Percentiles rank a stretch among this genome's conserved stretches.
Conservation (phyloP, 331 rosid species). For the Acacia concinna region DNA sequence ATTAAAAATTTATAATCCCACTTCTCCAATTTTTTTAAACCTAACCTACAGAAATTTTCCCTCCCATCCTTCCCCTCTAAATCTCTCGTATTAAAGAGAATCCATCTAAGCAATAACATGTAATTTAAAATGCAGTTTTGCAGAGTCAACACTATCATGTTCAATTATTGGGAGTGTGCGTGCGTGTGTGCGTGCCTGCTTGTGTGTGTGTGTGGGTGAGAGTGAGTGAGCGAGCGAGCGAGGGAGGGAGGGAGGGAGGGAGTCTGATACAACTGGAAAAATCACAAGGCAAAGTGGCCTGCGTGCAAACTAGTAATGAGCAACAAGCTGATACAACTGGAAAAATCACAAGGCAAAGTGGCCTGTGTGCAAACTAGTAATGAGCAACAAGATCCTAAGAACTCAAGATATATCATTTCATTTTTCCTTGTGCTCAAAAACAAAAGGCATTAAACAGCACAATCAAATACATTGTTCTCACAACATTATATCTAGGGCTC, state of each 20-base stretch:
- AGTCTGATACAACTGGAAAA: neutral
- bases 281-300: neutral
- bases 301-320: neutral
- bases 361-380: neutral
- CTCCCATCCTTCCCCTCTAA: too few relatives aligned
- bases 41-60: too few relatives aligned
- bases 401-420: constrained; percentile 4
- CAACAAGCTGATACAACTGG: neutral
- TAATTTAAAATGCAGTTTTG: neutral
- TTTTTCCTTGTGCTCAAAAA: constrained; percentile 1
- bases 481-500: neutral
- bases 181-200: too few relatives aligned
- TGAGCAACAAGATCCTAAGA: neutral
- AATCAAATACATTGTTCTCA: constrained; percentile 1
- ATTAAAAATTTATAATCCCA: too few relatives aligned
- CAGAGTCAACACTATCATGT: neutral
- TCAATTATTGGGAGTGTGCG: neutral
- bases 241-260: too few relatives aligned
- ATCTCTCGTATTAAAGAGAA: too few relatives aligned
- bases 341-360: neutral
- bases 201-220: too few relatives aligned
- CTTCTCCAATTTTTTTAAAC: too few relatives aligned
- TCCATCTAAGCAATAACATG: neutral
- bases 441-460: constrained; percentile 12
- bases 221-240: too few relatives aligned